Percentiles rank a stretch among this genome's conserved stretches.
Evolutionary conservation across 768 basidiomycete genomes (phyloP).

Genomic region (Serendipita sp.): DNA sequence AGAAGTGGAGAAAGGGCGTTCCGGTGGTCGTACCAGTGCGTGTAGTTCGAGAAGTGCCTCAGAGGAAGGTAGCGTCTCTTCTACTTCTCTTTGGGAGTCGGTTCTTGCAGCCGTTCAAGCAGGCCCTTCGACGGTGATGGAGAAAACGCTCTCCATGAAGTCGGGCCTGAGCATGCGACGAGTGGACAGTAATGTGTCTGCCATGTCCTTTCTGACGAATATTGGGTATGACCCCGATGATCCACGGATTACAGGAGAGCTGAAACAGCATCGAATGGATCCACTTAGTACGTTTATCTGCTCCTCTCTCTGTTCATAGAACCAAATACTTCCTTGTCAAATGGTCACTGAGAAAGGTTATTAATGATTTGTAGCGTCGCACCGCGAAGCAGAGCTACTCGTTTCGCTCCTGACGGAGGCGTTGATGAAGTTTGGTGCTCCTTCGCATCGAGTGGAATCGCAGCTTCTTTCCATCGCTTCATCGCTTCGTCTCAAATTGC

Average conservation of each 20-base stretch:
- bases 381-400: conserved; percentile 36
- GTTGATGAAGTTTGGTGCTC: conserved; percentile 83
- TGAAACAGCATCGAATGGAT: neutral
- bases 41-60: neutral
- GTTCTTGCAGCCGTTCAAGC: neutral
- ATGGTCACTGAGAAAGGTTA: too few relatives aligned
- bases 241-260: neutral
- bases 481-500: conserved; percentile 83
- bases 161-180: neutral
- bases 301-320: too few relatives aligned
- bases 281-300: neutral
- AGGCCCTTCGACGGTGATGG: neutral
- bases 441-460: conserved; percentile 86
- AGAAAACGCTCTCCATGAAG: neutral
- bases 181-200: neutral
- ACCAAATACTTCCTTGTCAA: too few relatives aligned
- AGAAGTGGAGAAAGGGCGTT: neutral
- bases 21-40: neutral
- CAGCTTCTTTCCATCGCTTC: conserved; percentile 78
- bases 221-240: neutral
- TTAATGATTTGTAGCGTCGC: neutral
- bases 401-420: conserved; percentile 71
- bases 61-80: neutral
- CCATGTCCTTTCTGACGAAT: neutral
- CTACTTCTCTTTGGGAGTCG: neutral